Evolutionary conservation across 768 basidiomycete species (phyloP).

Genomic region (Gymnopilus junonius): DNA sequence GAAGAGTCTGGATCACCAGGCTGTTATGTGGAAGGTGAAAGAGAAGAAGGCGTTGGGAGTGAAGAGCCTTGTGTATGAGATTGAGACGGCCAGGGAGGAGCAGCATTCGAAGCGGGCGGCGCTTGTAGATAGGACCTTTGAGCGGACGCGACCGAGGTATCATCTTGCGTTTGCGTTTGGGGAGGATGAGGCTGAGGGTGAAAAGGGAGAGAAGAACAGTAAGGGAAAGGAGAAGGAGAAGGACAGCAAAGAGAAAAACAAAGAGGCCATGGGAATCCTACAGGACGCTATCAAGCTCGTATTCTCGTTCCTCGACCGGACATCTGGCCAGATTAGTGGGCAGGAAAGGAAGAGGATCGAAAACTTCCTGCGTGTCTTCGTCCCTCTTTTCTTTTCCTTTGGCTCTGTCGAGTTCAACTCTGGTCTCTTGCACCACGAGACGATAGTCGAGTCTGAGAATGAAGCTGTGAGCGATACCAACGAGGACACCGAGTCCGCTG

Average conservation of each 20-base stretch:
- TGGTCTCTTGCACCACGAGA: slow-evolving; percentile 64
- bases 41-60: slow-evolving; percentile 86
- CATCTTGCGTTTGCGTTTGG: slow-evolving; percentile 82
- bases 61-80: slow-evolving; percentile 81
- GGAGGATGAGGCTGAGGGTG: slow-evolving; percentile 52
- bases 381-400: slow-evolving; percentile 79
- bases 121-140: slow-evolving; percentile 55
- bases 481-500: slow-evolving; percentile 8
- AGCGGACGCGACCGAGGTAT: slow-evolving; percentile 68
- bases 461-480: slow-evolving; percentile 46
- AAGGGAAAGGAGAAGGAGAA: background rate
- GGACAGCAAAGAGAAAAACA: background rate
- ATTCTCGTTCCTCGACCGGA: slow-evolving; percentile 90
- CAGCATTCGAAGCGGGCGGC: slow-evolving; percentile 78
- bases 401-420: slow-evolving; percentile 74
- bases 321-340: slow-evolving; percentile 71
- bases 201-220: background rate
- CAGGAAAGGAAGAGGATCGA: slow-evolving; percentile 85
- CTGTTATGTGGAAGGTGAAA: slow-evolving; percentile 83
- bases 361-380: slow-evolving; percentile 73
- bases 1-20: slow-evolving; percentile 93
- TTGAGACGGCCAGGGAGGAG: slow-evolving; percentile 83
- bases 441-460: slow-evolving; percentile 41
- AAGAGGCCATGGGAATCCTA: slow-evolving; percentile 42
- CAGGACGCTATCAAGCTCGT: slow-evolving; percentile 90